Percentiles rank a stretch among this genome's conserved stretches.
Conservation (phyloP, 306 rosid genomes). For the Vicia sativa region DNA sequence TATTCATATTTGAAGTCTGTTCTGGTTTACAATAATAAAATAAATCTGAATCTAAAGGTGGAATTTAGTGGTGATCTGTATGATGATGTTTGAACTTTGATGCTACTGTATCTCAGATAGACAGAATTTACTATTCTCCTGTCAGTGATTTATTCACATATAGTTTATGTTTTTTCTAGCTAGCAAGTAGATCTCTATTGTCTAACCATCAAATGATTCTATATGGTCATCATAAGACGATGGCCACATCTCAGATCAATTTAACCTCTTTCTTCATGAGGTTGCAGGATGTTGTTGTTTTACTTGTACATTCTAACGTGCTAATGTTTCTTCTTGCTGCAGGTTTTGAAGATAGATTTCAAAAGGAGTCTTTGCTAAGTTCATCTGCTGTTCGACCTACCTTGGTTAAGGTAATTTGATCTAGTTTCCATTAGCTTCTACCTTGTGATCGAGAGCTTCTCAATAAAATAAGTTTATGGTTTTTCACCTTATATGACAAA, state of each 20-base stretch:
- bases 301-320: conserved; percentile 18
- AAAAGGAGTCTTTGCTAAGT: conserved; percentile 88
- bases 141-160: conserved; percentile 12
- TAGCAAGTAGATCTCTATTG: background rate
- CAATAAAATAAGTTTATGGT: background rate
- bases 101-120: background rate
- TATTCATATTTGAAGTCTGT: too few species aligned
- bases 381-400: conserved; percentile 93
- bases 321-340: conserved; percentile 30
- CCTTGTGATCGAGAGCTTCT: background rate
- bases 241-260: conserved; percentile 12
- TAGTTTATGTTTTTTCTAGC: background rate
- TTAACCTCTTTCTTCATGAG: conserved; percentile 11
- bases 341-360: conserved; percentile 99
- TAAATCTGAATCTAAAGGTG: background rate
- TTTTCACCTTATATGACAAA: background rate
- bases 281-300: conserved; percentile 17
- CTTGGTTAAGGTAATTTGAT: conserved; percentile 76
- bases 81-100: conserved; percentile 4
- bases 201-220: conserved; percentile 8
- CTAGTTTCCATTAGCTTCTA: background rate
- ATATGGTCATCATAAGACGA: conserved; percentile 15
- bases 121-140: background rate
- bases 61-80: background rate
- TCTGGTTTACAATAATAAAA: background rate